Conservation (phyloP, 179 eudicot genomes). For the Beta macrorhiza region DNA sequence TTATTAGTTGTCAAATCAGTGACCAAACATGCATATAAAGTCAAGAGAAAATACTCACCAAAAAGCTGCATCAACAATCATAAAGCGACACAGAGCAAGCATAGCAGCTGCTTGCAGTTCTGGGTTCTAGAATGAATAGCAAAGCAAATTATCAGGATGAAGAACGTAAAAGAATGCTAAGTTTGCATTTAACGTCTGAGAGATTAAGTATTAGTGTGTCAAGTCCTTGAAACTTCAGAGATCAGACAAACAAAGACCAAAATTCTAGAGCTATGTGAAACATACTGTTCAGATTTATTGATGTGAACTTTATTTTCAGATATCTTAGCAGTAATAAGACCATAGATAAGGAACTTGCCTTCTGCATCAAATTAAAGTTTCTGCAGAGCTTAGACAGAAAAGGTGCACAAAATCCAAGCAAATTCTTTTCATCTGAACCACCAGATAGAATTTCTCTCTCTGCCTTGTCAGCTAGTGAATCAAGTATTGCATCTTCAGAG, state of each 20-base stretch:
- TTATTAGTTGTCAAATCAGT: constrained; percentile 1
- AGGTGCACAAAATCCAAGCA: constrained; percentile 85
- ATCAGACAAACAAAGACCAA: background rate
- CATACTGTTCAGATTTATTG: background rate
- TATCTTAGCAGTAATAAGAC: constrained; percentile 5
- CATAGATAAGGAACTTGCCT: constrained; percentile 51
- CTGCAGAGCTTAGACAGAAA: constrained; percentile 81
- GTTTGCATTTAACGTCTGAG: background rate
- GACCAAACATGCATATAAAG: constrained; percentile 1
- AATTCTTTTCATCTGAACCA: constrained; percentile 56
- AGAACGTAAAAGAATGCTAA: background rate
- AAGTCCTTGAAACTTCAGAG: constrained; percentile 3
- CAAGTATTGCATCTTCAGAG: constrained; percentile 90
- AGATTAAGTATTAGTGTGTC: background rate
- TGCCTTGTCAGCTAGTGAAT: constrained; percentile 69
- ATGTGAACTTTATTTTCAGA: background rate
- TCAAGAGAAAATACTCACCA: constrained; percentile 48
- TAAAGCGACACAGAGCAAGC: constrained; percentile 94
- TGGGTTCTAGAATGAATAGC: constrained; percentile 56
- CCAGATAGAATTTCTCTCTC: constrained; percentile 88
- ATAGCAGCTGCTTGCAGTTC: constrained; percentile 93
- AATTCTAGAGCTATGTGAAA: background rate
- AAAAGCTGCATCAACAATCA: constrained; percentile 90
- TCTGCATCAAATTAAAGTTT: constrained; percentile 90
- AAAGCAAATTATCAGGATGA: constrained; percentile 24